These are phyloP conservation scores for Graphilbum ipis-grandicollis DNA, from an alignment of 2,329 filamentous ascomycete species.

Conservation along the genomic window DNA sequence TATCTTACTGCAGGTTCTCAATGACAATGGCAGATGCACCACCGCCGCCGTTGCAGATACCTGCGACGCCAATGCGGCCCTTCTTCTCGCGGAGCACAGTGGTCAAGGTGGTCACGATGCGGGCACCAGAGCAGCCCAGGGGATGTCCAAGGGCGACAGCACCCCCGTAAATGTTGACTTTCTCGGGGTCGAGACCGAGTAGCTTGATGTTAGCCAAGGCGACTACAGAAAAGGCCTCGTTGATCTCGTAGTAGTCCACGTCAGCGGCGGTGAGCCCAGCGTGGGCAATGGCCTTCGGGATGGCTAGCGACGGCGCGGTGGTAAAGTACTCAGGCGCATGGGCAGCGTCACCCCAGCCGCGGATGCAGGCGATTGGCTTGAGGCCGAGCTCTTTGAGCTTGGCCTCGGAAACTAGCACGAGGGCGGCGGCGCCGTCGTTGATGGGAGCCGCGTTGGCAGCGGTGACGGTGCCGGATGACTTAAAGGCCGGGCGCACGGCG, in stretches of 20 bases:
- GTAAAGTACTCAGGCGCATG: conserved; percentile 91
- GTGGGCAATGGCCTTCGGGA: conserved; percentile 95
- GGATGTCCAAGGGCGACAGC: conserved; percentile 93
- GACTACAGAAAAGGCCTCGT: conserved; percentile 96
- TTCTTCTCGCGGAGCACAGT: conserved; percentile 81
- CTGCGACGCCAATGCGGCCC: conserved; percentile 82
- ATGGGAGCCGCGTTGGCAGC: conserved; percentile 92
- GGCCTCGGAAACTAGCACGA: conserved; percentile 85
- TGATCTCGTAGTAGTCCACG: conserved; percentile 94
- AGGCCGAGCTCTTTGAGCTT: conserved; percentile 84
- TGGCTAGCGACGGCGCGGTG: conserved; percentile 78
- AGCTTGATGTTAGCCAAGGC: conserved; percentile 93
- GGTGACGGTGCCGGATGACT: conserved; percentile 74
- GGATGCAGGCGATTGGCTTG: conserved; percentile 88
- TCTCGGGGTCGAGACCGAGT: conserved; percentile 59
- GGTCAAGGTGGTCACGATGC: conserved; percentile 78
- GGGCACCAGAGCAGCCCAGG: conserved; percentile 80
- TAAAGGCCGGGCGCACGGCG: conserved; percentile 69
- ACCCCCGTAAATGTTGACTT: conserved; percentile 90
- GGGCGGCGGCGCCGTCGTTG: conserved; percentile 82
- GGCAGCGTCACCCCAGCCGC: conserved; percentile 91
- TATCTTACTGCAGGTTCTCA: conserved; percentile 46
- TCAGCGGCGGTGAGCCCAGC: conserved; percentile 62
- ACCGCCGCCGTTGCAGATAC: conserved; percentile 96
- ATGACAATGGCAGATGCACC: conserved; percentile 88